Conservation (phyloP, 2,329 filamentous ascomycete species). For the Talaromyces funiculosus region DNA sequence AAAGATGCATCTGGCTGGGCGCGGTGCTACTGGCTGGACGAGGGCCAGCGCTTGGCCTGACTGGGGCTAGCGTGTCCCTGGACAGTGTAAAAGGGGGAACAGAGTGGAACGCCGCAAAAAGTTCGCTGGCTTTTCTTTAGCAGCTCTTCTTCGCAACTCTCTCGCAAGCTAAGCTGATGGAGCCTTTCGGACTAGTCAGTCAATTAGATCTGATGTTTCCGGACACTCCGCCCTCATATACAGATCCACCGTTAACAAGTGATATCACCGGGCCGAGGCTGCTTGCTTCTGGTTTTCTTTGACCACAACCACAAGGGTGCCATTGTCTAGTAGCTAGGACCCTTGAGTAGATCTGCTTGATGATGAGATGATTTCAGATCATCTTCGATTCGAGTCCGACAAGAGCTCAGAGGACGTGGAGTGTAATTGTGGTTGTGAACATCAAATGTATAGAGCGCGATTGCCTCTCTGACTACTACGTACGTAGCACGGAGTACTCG, state of each 20-base stretch:
- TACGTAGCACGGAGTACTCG: background rate
- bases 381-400: background rate
- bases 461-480: background rate
- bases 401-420: background rate
- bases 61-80: background rate
- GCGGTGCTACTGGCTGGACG: constrained; percentile 1
- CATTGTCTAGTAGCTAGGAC: background rate
- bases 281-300: no score
- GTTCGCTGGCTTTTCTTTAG: background rate
- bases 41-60: background rate
- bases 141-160: background rate
- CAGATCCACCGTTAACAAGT: background rate
- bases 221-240: background rate
- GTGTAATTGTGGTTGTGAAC: background rate
- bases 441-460: background rate
- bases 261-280: background rate
- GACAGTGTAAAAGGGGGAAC: constrained; percentile 6
- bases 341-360: background rate
- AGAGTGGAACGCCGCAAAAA: background rate
- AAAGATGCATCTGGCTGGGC: no score
- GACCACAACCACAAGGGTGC: background rate
- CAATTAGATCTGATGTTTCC: background rate
- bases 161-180: background rate
- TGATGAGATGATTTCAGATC: background rate
- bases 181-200: background rate